Percentiles rank a stretch among this genome's conserved stretches.
Evolutionary conservation across 164 flowering plant species (phyloP).

Genomic region (Macadamia tetraphylla): DNA sequence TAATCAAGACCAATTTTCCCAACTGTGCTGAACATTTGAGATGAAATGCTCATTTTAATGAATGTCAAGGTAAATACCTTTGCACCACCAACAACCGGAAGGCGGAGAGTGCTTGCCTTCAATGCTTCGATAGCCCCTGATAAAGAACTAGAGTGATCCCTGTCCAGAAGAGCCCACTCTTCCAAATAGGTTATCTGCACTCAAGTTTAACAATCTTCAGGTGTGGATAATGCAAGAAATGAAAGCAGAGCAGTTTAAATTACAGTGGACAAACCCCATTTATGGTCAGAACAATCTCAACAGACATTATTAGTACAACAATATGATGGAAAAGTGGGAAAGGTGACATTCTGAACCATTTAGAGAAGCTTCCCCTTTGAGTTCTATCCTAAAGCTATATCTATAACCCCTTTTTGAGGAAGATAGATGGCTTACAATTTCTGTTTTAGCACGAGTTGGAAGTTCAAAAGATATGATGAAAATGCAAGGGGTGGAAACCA

Average conservation of each 20-base stretch:
- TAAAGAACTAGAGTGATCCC: slow-evolving; percentile 41
- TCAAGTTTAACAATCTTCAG: neutral
- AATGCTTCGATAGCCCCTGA: slow-evolving; percentile 51
- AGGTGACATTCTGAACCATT: neutral
- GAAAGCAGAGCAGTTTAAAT: neutral
- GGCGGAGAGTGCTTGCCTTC: slow-evolving; percentile 55
- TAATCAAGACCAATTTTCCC: neutral
- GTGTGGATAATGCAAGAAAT: neutral
- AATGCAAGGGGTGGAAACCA: too few relatives aligned
- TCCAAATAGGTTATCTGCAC: slow-evolving; percentile 50
- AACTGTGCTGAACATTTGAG: neutral
- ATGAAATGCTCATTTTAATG: neutral
- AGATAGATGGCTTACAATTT: too few relatives aligned
- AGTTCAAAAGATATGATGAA: too few relatives aligned
- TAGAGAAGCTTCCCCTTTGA: neutral
- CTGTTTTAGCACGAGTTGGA: too few relatives aligned
- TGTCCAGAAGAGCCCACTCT: slow-evolving; percentile 48
- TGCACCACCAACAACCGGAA: slow-evolving; percentile 57
- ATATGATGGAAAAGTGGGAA: neutral
- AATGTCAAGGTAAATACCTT: slow-evolving; percentile 30
- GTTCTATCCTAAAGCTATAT: neutral
- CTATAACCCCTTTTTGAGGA: too few relatives aligned
- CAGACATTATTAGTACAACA: neutral
- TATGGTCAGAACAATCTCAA: too few relatives aligned
- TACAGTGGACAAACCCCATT: neutral